Percentiles rank a stretch among this genome's conserved stretches.
phyloP scores from a whole-genome alignment of 2,329 filamentous ascomycete species.

The Xylariaceae sp. region DNA sequence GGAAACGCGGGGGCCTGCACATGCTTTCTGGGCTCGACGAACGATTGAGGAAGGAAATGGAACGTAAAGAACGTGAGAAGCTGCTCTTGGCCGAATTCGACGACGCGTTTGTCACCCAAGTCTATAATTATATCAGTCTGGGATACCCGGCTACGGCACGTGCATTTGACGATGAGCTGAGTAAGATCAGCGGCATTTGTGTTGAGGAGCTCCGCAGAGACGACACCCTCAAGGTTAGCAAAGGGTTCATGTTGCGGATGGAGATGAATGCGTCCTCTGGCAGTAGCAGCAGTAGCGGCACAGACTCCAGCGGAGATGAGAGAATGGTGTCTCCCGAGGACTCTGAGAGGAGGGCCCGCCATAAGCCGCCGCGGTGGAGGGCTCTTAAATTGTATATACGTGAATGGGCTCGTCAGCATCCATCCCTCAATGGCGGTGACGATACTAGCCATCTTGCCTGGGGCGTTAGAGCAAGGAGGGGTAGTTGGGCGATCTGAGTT shows the following conservation, averaged over 20 bases:
- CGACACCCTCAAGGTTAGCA: constrained; percentile 50
- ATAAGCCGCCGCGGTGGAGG: constrained; percentile 65
- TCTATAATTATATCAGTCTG: constrained; percentile 94
- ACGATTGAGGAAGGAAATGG: constrained; percentile 49
- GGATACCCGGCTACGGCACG: constrained; percentile 86
- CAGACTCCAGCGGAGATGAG: constrained; percentile 28
- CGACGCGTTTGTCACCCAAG: constrained; percentile 86
- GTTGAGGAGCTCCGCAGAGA: constrained; percentile 73
- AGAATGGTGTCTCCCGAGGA: constrained; percentile 38
- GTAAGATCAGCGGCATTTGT: constrained; percentile 71
- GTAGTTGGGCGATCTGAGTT: constrained; percentile 68
- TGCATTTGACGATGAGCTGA: constrained; percentile 79
- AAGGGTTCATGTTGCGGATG: constrained; percentile 69
- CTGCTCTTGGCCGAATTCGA: constrained; percentile 67
- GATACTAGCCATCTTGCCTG: constrained; percentile 58
- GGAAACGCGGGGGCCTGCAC: constrained; percentile 18
- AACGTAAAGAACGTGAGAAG: constrained; percentile 48
- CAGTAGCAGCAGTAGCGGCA: constrained; percentile 12
- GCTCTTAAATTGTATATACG: constrained; percentile 79
- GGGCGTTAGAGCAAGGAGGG: constrained; percentile 65
- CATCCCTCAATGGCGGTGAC: constrained; percentile 65
- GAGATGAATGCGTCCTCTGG: constrained; percentile 30
- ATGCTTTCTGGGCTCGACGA: constrained; percentile 53
- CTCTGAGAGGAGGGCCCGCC: constrained; percentile 46
- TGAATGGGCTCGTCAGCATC: constrained; percentile 89